These are phyloP conservation scores for Sporothrix mexicana DNA, from an alignment of 2,329 filamentous ascomycete species.

Conservation along the genomic window DNA sequence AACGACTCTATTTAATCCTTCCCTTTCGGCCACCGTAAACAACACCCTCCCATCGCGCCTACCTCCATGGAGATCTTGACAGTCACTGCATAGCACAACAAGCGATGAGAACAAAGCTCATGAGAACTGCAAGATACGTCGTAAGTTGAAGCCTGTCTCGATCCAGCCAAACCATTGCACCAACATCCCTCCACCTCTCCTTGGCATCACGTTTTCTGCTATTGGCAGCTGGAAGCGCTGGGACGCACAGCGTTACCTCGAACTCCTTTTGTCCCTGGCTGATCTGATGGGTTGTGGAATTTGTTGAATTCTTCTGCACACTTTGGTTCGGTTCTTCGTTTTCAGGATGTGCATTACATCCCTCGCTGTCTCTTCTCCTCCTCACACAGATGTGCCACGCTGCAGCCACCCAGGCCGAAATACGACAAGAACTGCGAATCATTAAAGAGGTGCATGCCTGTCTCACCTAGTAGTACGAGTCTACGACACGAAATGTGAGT, in stretches of 20 bases:
- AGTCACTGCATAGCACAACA: too few species aligned
- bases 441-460: background rate
- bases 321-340: background rate
- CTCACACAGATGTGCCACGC: background rate
- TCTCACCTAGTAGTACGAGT: background rate
- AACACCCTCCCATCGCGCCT: background rate
- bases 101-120: too few species aligned
- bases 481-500: background rate
- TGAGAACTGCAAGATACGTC: too few species aligned
- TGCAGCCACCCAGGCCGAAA: background rate
- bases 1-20: background rate
- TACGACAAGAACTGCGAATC: background rate
- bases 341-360: background rate
- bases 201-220: constrained; percentile 4
- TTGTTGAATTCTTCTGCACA: background rate
- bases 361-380: background rate
- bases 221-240: constrained; percentile 16
- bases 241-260: background rate
- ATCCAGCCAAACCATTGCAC: background rate
- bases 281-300: too few species aligned
- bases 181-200: constrained; percentile 7
- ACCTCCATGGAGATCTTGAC: background rate
- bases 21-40: background rate
- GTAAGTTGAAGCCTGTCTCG: background rate
- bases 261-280: too few species aligned